Conservation (phyloP, 2,329 filamentous ascomycete genomes). For the Stachybotrys elegans region DNA sequence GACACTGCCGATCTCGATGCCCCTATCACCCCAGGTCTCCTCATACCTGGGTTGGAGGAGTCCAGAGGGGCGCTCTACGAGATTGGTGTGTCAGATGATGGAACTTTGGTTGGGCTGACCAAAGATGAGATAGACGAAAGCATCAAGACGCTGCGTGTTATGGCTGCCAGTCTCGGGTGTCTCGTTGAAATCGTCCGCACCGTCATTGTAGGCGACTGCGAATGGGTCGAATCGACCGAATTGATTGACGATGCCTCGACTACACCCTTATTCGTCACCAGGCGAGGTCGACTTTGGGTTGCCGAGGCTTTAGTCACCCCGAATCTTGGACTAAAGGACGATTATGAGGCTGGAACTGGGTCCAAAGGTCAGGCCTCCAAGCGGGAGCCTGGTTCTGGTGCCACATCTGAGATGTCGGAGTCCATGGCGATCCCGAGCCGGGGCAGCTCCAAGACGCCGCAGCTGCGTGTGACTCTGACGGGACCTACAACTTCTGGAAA, state of each 20-base stretch:
- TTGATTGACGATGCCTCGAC: constrained; percentile 20
- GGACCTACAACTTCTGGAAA: constrained; percentile 91
- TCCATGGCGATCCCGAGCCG: constrained; percentile 25
- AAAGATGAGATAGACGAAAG: constrained; percentile 92
- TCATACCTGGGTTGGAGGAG: constrained; percentile 80
- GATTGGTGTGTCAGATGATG: constrained; percentile 93
- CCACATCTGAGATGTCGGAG: constrained; percentile 3
- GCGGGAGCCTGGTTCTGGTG: neutral
- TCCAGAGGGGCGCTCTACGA: constrained; percentile 92
- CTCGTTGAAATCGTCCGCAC: constrained; percentile 74
- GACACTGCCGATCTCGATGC: constrained; percentile 41
- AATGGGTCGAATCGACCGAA: constrained; percentile 54
- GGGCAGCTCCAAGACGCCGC: constrained; percentile 56
- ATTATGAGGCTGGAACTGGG: constrained; percentile 3
- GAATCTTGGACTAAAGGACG: constrained; percentile 41
- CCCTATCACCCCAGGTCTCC: constrained; percentile 46
- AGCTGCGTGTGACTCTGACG: constrained; percentile 80
- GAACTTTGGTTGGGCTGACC: constrained; percentile 80
- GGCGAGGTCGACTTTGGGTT: constrained; percentile 66
- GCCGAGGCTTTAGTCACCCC: constrained; percentile 87
- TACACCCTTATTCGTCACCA: constrained; percentile 14
- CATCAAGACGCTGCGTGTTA: constrained; percentile 74
- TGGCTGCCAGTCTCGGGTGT: constrained; percentile 91
- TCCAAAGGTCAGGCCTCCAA: neutral
- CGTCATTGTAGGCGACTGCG: constrained; percentile 80